phyloP scores from a whole-genome alignment of 2,329 filamentous ascomycete species.

The Diaporthe sp. region DNA sequence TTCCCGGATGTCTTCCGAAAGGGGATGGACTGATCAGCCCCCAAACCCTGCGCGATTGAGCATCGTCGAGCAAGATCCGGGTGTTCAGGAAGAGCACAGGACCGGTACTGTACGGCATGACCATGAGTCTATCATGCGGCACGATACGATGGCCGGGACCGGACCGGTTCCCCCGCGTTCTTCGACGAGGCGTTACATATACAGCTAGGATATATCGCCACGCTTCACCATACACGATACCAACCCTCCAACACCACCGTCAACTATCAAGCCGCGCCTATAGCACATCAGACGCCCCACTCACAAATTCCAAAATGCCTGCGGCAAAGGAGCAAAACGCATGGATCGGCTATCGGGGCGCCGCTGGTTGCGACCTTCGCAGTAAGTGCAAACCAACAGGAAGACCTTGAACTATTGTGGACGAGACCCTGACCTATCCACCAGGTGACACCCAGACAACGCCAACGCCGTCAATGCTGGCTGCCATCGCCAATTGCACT shows the following conservation, averaged over 20 bases:
- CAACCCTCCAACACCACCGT: background rate
- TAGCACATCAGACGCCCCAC: conserved; percentile 1
- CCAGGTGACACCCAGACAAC: conserved; percentile 74
- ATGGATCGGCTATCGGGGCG: conserved; percentile 56
- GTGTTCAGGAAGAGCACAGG: background rate
- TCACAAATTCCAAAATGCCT: conserved; percentile 33
- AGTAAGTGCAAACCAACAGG: conserved; percentile 49
- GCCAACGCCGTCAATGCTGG: conserved; percentile 85
- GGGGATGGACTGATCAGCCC: conserved; percentile 12
- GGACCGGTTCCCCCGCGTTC: conserved; percentile 29
- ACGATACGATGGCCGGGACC: conserved; percentile 33
- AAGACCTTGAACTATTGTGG: background rate
- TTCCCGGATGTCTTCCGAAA: background rate
- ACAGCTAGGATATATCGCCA: conserved; percentile 3
- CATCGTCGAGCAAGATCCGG: conserved; percentile 15
- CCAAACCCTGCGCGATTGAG: conserved; percentile 14
- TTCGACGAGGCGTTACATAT: conserved; percentile 21
- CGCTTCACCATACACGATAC: background rate
- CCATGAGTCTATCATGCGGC: conserved; percentile 25
- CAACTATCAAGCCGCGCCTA: conserved; percentile 3
- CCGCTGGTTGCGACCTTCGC: conserved; percentile 56
- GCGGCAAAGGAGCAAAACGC: conserved; percentile 43
- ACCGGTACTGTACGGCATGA: conserved; percentile 15
- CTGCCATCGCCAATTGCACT: conserved; percentile 80
- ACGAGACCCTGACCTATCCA: background rate